Evolutionary conservation across 495 filamentous ascomycete genomes (phyloP).

Genomic region (Xylaria curta): DNA sequence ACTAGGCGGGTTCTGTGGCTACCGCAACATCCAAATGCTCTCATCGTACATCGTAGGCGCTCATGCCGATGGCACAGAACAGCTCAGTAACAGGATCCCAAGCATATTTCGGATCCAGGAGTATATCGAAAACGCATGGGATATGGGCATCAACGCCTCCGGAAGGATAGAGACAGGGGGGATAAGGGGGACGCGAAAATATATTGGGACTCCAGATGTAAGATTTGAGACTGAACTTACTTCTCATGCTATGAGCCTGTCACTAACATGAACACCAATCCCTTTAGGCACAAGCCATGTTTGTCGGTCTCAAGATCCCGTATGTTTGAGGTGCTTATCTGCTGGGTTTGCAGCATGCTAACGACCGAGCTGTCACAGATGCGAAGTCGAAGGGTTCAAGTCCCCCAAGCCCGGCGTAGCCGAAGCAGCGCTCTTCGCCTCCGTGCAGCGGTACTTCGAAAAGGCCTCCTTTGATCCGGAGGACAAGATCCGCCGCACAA

Average conservation of each 20-base stretch:
- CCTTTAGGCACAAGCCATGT: conserved; percentile 77
- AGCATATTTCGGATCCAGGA: conserved; percentile 86
- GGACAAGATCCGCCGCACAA: conserved; percentile 69
- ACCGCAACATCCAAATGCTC: conserved; percentile 96
- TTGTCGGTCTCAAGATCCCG: conserved; percentile 71
- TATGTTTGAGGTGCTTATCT: conserved; percentile 44
- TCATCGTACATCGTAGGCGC: conserved; percentile 75
- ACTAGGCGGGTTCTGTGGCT: conserved; percentile 93
- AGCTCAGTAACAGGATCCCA: conserved; percentile 69
- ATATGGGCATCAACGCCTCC: conserved; percentile 76
- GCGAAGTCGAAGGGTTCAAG: conserved; percentile 48
- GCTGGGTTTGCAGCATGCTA: background rate
- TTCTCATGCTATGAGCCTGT: background rate
- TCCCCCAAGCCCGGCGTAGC: conserved; percentile 40
- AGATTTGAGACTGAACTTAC: conserved; percentile 23
- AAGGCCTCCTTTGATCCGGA: conserved; percentile 41
- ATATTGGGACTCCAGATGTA: conserved; percentile 94
- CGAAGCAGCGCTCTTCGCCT: conserved; percentile 60
- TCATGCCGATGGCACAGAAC: conserved; percentile 60
- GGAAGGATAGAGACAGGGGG: conserved; percentile 86
- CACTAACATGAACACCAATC: background rate
- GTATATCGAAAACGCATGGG: conserved; percentile 89
- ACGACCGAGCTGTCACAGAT: conserved; percentile 31
- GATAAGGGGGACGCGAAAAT: conserved; percentile 87
- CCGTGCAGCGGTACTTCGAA: conserved; percentile 78